Evolutionary conservation across 164 flowering plant species (phyloP), one percentile per base, ranked within the genome.

Genomic region (Nymphaea colorata): DNA sequence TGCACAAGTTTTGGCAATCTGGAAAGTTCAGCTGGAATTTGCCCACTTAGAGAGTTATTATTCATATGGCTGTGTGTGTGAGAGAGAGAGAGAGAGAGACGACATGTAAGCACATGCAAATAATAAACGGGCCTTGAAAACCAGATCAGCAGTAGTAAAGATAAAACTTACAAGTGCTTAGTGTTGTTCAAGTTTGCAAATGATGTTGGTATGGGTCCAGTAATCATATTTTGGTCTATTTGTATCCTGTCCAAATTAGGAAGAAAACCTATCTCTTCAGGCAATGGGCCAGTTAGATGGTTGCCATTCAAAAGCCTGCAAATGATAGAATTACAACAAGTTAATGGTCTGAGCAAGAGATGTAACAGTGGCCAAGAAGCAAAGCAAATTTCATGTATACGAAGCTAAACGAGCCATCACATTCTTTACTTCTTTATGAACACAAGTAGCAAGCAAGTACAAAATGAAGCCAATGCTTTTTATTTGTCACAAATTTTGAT

Each of bases 301-400:
- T 93, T 90, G 64, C 98, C 96, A 82, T 80, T 87, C 76, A 93
- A 70, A n/a, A 93, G 91, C 83, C 96, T 93, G 90, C 66, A 73
- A 4, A 68, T 15, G 55, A 12, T 7, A 47, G 11, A 47, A 47
- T 47, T 47, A 12, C 7, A 47, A 4, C 12, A 7, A 3, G 55
- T 6, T 47, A 12, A 47, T 47, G 2, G 12, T 12, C 7, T 47
- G 55, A 47, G 12, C 7, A 47, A 4, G 2, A 6, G 12, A 47
- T 47, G 55, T 25, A 25, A 25, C 36, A 25, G 36, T 25, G 36
- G 36, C 55, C 55, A 47, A 7, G 7, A 7, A 4, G 55, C 7
- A 47, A 47, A 3, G 55, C 55, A 47, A 47, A 47, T 47, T 47
- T 47, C 7, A 47, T 7, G 12, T 47, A 12, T 47, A 47, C 2